A percentile compares a stretch with the other conserved stretches of the same genome.
These are phyloP conservation scores for Tricholoma furcatifolium DNA, from an alignment of 768 basidiomycete genomes.

Conservation along the genomic window DNA sequence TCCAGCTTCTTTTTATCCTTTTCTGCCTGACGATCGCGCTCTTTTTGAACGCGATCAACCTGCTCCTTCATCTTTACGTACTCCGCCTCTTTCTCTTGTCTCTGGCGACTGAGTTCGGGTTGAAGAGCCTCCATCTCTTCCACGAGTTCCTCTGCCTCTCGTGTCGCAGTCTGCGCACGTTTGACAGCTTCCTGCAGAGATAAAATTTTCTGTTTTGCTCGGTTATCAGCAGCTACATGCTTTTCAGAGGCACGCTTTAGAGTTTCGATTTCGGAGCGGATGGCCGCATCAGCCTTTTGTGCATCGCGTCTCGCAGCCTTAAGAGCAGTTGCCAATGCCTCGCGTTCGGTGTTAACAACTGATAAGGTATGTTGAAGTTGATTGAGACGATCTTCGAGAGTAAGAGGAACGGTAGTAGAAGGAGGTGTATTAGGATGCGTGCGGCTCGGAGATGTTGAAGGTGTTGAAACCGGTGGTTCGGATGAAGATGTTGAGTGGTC, in stretches of 20 bases:
- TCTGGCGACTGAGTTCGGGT: conserved; percentile 37
- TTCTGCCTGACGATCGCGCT: conserved; percentile 45
- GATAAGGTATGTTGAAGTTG: conserved; percentile 71
- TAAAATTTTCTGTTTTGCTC: conserved; percentile 83
- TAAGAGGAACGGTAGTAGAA: conserved; percentile 36
- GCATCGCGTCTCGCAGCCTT: conserved; percentile 79
- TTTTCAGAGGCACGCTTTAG: conserved; percentile 85
- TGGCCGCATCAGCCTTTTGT: conserved; percentile 78
- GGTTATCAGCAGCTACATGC: conserved; percentile 65
- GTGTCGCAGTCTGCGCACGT: conserved; percentile 61
- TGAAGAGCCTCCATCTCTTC: conserved; percentile 45
- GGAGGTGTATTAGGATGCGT: conserved; percentile 33
- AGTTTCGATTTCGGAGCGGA: conserved; percentile 82
- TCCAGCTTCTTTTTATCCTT: conserved; percentile 54
- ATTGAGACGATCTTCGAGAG: conserved; percentile 63
- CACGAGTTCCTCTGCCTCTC: conserved; percentile 44
- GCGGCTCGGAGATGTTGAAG: conserved; percentile 38
- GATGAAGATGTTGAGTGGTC: conserved; percentile 30
- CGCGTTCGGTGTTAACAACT: conserved; percentile 62
- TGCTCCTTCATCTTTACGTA: conserved; percentile 44
- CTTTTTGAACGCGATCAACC: conserved; percentile 43
- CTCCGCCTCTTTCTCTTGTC: conserved; percentile 40
- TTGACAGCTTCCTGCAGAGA: conserved; percentile 89
- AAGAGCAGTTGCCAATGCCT: conserved; percentile 63
- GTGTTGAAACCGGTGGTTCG: conserved; percentile 33